Base-by-base conservation (phyloP, 2,329 filamentous ascomycete genomes). In the Hypoxylon rubiginosum region DNA sequence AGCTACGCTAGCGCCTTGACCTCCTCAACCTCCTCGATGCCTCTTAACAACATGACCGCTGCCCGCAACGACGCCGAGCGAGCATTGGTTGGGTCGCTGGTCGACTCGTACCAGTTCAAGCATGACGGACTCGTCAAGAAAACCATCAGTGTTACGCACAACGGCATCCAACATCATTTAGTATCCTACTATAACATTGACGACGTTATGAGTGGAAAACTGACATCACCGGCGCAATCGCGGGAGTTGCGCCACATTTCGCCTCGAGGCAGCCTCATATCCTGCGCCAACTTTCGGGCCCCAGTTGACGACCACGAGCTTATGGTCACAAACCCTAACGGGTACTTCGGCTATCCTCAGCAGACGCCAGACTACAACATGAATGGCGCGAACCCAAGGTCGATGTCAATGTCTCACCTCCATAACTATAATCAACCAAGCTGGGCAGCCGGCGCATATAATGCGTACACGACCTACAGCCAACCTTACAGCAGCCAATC, bases 101-200 rank as follows among this genome's bases (percentile, higher is more conserved):
- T 95, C n/a, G 94, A 97, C 79, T 94, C 91, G 0, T 97, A 97
- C 73, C 88, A 90, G 32, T 97, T 97, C 85, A 96, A 96, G 74
- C 84, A 89, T 13, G 87, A 89, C 1, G 94, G 94, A 0, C 81
- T 97, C 43, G 88, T 97, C 68, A 97, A 97, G 85, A 97, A 97
- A 83, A 97, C 94, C 0, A 94, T 97, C 79, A 95, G 91, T 72
- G 88, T 97, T 41, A 89, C 86, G 2, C 89, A 91, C 54, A 85
- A 90, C 26, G 91, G 91, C 1, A 86, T 94, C 2, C 90, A 89
- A 1, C 94, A 97, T 74, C 94, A 97, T 74, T 82, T 97, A 55
- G 93, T 97, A 43, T 94, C 91, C 15, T 97, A 97, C 77, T 97
- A 97, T 81, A 92, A 83, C 46, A 85, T 95, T 10, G 88, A 92